Evolutionary conservation across 2,329 filamentous ascomycete genomes (phyloP).

Genomic region (Davidsoniella virescens): DNA sequence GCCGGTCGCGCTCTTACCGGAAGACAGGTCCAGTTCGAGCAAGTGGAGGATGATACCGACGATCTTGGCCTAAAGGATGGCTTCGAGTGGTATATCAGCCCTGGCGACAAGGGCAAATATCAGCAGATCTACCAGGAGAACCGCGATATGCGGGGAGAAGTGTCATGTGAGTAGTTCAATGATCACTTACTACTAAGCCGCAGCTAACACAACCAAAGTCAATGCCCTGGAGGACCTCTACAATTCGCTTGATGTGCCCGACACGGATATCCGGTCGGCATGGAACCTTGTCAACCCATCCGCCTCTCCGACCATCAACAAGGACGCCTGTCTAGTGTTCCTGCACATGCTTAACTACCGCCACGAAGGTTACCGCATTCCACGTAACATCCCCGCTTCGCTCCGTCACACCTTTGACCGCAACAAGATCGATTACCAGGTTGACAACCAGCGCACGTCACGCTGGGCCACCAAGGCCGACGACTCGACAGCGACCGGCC

Average conservation of each 20-base stretch:
- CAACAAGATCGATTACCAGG: conserved; percentile 90
- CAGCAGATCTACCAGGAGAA: conserved; percentile 94
- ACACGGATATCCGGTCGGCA: conserved; percentile 71
- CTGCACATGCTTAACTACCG: conserved; percentile 92
- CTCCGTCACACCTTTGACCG: conserved; percentile 83
- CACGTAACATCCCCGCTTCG: conserved; percentile 79
- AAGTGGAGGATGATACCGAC: conserved; percentile 69
- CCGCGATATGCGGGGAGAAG: conserved; percentile 70
- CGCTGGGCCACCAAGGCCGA: conserved; percentile 68
- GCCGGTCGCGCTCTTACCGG: conserved; percentile 65
- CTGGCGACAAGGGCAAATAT: conserved; percentile 79
- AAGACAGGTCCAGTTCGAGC: conserved; percentile 68
- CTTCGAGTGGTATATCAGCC: conserved; percentile 99
- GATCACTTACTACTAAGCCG: neutral
- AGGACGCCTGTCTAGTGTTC: conserved; percentile 88
- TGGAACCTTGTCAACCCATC: conserved; percentile 98
- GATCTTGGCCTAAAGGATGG: conserved; percentile 78
- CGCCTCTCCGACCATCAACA: conserved; percentile 66
- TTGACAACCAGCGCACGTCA: conserved; percentile 60
- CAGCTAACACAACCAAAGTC: conserved; percentile 33
- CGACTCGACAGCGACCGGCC: conserved; percentile 66
- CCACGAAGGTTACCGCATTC: conserved; percentile 89
- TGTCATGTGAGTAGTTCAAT: conserved; percentile 46
- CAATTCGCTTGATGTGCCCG: conserved; percentile 56
- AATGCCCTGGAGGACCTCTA: conserved; percentile 69